A percentile compares a stretch with the other conserved stretches of the same genome.
phyloP scores from a whole-genome alignment of 2,329 filamentous ascomycete species.

The Stylonectria norvegica region DNA sequence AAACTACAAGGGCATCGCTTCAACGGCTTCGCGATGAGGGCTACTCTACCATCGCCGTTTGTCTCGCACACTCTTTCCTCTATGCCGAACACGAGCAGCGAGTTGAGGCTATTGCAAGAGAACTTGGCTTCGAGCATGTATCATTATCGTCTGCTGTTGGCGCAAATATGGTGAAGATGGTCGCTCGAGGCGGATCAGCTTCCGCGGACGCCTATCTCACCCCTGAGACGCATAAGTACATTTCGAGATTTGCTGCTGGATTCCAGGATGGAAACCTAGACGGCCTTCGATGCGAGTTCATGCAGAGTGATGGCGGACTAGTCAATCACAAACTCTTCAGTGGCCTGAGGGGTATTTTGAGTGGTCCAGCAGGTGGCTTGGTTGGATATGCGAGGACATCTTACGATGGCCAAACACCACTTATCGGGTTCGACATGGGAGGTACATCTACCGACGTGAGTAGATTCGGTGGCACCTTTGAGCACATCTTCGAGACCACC shows the following conservation, averaged over 20 bases:
- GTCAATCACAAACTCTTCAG: constrained; percentile 23
- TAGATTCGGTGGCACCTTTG: constrained; percentile 64
- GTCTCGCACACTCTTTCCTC: constrained; percentile 67
- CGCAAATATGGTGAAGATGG: constrained; percentile 39
- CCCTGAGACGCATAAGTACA: constrained; percentile 35
- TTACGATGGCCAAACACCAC: constrained; percentile 17
- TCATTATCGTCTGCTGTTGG: constrained; percentile 32
- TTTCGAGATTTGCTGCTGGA: constrained; percentile 26
- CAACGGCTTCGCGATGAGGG: constrained; percentile 59
- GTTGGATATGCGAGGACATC: constrained; percentile 13
- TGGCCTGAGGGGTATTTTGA: constrained; percentile 20
- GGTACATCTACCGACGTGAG: constrained; percentile 72
- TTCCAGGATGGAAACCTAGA: constrained; percentile 15
- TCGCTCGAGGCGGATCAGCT: constrained; percentile 39
- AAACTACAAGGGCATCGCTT: constrained; percentile 51
- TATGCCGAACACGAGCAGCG: constrained; percentile 53
- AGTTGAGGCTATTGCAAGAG: constrained; percentile 34
- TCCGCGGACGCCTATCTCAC: constrained; percentile 43
- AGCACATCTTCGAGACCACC: constrained; percentile 71
- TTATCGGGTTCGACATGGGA: constrained; percentile 34
- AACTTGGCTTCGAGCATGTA: constrained; percentile 39
- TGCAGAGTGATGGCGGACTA: constrained; percentile 24
- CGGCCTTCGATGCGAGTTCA: constrained; percentile 14
- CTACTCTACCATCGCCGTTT: constrained; percentile 50
- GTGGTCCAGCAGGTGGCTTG: constrained; percentile 21